Base-by-base conservation (phyloP, 2,329 filamentous ascomycete genomes). In the Metarhizium robertsii region DNA sequence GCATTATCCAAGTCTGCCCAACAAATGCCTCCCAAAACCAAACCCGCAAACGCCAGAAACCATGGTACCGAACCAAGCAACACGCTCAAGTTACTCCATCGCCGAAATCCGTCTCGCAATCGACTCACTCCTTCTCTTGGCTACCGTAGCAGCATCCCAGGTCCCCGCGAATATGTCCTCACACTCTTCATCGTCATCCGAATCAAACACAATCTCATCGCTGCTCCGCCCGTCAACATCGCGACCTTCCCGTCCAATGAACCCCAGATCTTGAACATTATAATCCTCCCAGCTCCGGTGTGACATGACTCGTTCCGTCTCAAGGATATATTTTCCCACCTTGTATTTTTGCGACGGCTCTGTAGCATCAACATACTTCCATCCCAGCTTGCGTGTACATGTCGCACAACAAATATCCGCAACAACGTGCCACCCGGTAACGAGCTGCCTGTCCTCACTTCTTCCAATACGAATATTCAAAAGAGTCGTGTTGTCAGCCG, bases 331-430 rank as follows among this genome's bases (percentile, higher is more conserved):
- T 67, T 86, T 87, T 61, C 83, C 83, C 52, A 86, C 75, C 68
- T 87, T 87, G 73, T 87, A 87, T 64, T 75, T 77, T 66, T 87
- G 84, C 50, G 73, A 69, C 55, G 71, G 63, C 61, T 86, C 80
- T 57, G 75, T 76, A 2, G 84, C 83, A 65, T 84, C 80, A 47
- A 86, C 75, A 62, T 87, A 87, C 67, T 86, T 86, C 84, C 84
- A 87, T 18, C 84, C 84, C 8, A 87, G 65, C 61, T 80, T 80
- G 53, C 71, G 72, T 30, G 71, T 69, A 67, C 84, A 87, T 30
- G 78, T 71, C 10, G 66, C 65, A 63, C 84, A 87, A 50, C 67
- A 73, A 51, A 86, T 83, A 67, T 87, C 84, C 3, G 83, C 80
- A 6, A 87, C 83, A 6, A 81, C 75, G 67, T 87, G 84, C 63